Evolutionary conservation across 768 basidiomycete species (phyloP), one percentile per base, ranked within the genome.

Genomic region (Dioszegia hungarica): DNA sequence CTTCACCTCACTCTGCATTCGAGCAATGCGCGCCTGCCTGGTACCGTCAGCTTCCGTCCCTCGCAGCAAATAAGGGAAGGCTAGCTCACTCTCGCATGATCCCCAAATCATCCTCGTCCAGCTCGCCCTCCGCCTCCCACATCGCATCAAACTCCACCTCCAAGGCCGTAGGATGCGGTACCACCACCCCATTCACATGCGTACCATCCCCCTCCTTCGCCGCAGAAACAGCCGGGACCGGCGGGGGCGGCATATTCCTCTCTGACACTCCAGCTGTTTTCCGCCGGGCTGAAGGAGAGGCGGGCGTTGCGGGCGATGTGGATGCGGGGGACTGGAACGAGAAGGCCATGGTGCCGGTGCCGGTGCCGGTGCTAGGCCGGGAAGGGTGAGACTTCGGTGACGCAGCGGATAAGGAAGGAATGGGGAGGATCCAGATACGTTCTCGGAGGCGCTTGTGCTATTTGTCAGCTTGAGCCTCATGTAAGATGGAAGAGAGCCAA

Each of bases 361-460:
- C n/a, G 3, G 40, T 19, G 40, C 12, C 12, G 28, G 27, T 34
- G 27, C 57, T 22, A n/a, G 59, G 44, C 29, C 62, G 46, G 15
- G 61, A 46, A 24, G 59, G 41, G 2, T 17, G 40, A 39, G 19
- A 54, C 17, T 33, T 49, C 27, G 43, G 46, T 40, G 41, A n/a
- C 9, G 47, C 45, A 3, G 54, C 49, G 38, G 45, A 14, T 0
- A 66, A 51, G 12, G 59, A 62, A 5, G 77, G 77, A 36, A 78
- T 74, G 15, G 78, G 79, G 3, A 80, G 65, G 22, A 80, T 76
- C 91, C 91, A 94, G 40, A 90, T 84, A 34, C 88, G 83, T 74
- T 94, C 91, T 43, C 90, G 84, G 2, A 94, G 80, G 12, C 91
- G 85, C 77, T 94, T 94, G 68, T 93, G 91, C 60, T 79, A 59